Percentiles rank a stretch among this genome's conserved stretches.
Evolutionary conservation across 345 rosid species (phyloP).

Genomic region (Acer campestre): DNA sequence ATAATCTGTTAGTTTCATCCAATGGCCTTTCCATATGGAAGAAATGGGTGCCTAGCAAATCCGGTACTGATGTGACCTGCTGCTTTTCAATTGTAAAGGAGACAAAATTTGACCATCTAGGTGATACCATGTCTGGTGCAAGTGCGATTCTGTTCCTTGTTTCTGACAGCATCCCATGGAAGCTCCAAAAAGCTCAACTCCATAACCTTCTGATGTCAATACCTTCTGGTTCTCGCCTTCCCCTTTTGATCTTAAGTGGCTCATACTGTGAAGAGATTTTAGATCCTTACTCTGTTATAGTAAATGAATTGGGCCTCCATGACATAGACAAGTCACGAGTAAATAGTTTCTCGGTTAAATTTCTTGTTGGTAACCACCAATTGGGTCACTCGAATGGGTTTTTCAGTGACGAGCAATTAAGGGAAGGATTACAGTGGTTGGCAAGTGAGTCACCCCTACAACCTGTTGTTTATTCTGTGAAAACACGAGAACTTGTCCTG

Average conservation of each 20-base stretch:
- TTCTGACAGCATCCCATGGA: conserved; percentile 62
- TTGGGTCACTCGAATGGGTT: conserved; percentile 48
- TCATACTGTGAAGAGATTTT: conserved; percentile 38
- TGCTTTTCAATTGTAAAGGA: conserved; percentile 74
- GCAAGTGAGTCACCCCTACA: conserved; percentile 76
- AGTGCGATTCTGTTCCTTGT: conserved; percentile 77
- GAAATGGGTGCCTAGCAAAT: conserved; percentile 55
- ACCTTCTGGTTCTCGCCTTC: conserved; percentile 67
- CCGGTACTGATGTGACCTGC: conserved; percentile 48
- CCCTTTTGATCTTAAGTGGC: conserved; percentile 72
- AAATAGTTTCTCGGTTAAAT: conserved; percentile 52
- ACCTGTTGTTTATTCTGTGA: conserved; percentile 55
- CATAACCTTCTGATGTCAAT: conserved; percentile 60
- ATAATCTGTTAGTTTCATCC: conserved; percentile 53
- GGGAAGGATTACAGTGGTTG: conserved; percentile 86
- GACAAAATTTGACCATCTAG: conserved; percentile 35
- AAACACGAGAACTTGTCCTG: conserved; percentile 58
- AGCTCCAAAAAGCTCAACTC: conserved; percentile 60
- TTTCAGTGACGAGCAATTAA: conserved; percentile 64
- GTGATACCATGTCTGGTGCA: conserved; percentile 59
- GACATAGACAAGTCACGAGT: conserved; percentile 69
- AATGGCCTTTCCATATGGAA: conserved; percentile 83
- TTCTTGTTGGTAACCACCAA: conserved; percentile 51
- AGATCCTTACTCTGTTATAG: conserved; percentile 44
- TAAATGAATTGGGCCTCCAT: conserved; percentile 58